Conservation (phyloP, 2,329 filamentous ascomycete species). For the Chaetothyriales sp. region DNA sequence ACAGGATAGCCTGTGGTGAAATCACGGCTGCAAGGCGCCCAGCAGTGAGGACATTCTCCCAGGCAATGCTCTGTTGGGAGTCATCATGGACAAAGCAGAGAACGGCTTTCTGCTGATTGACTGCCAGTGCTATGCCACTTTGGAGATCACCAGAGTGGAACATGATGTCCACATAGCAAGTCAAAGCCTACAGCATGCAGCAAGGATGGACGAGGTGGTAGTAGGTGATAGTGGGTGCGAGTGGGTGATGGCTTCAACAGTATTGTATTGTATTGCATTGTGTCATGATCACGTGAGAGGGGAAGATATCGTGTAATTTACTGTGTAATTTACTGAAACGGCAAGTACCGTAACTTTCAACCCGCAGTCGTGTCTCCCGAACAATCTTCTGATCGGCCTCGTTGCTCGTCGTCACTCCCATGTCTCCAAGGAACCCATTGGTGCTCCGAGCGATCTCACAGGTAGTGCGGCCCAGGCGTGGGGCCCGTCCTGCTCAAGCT, state of each 20-base stretch:
- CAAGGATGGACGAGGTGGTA: background rate
- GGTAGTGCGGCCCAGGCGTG: background rate
- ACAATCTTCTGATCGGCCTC: background rate
- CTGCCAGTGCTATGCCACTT: constrained; percentile 60
- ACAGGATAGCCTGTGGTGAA: constrained; percentile 46
- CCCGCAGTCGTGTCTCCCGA: background rate
- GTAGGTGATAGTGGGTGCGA: too few species aligned
- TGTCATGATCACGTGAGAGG: background rate
- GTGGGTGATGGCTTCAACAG: too few species aligned
- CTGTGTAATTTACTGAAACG: background rate
- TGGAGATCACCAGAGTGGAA: constrained; percentile 72
- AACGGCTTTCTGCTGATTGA: constrained; percentile 61
- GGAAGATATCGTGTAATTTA: too few species aligned
- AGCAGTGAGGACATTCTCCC: constrained; percentile 40
- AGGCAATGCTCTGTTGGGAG: constrained; percentile 50
- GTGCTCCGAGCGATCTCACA: background rate
- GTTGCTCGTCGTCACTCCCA: background rate
- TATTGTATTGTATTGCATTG: background rate
- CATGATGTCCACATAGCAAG: constrained; percentile 34
- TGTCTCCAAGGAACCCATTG: background rate
- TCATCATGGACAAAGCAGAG: constrained; percentile 72
- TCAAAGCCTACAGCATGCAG: background rate
- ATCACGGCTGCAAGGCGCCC: constrained; percentile 24
- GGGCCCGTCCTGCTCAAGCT: too few species aligned
- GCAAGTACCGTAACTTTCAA: background rate